Evolutionary conservation across 345 rosid species (phyloP).

Genomic region (Chamaenerion angustifolium): DNA sequence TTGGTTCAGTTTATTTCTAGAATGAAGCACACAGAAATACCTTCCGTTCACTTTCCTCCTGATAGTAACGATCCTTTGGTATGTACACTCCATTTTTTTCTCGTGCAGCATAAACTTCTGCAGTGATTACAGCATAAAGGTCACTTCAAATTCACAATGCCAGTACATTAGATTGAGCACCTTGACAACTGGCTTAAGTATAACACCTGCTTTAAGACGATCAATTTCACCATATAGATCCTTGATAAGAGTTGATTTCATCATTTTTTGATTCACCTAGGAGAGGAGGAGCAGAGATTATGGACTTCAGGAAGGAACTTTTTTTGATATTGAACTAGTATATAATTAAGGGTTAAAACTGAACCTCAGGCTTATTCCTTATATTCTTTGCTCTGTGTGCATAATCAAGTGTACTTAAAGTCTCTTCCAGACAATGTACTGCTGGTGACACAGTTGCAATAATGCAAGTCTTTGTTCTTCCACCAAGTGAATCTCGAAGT

Average conservation of each 20-base stretch:
- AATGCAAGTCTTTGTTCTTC: constrained; percentile 97
- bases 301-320: no score
- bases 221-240: constrained; percentile 99
- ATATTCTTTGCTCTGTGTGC: constrained; percentile 97
- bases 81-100: constrained; percentile 96
- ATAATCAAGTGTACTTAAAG: constrained; percentile 90
- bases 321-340: no score
- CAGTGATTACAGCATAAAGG: not conserved
- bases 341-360: constrained; percentile 2
- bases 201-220: constrained; percentile 78
- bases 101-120: constrained; percentile 97
- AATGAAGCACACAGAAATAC: constrained; percentile 17
- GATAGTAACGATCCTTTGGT: constrained; percentile 89
- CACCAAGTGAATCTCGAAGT: constrained; percentile 98
- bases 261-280: constrained; percentile 98
- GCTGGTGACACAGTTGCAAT: constrained; percentile 99
- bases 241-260: constrained; percentile 96
- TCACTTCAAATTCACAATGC: not conserved
- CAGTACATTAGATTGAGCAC: not conserved
- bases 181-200: not conserved
- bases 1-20: not conserved
- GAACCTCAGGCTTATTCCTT: constrained; percentile 94
- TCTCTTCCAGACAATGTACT: constrained; percentile 96
- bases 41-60: constrained; percentile 95
- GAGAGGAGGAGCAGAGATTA: no score